A percentile compares a stretch with the other conserved stretches of the same genome.
phyloP scores from a whole-genome alignment of 176 grass and related monocot species.

The Zizania latifolia region DNA sequence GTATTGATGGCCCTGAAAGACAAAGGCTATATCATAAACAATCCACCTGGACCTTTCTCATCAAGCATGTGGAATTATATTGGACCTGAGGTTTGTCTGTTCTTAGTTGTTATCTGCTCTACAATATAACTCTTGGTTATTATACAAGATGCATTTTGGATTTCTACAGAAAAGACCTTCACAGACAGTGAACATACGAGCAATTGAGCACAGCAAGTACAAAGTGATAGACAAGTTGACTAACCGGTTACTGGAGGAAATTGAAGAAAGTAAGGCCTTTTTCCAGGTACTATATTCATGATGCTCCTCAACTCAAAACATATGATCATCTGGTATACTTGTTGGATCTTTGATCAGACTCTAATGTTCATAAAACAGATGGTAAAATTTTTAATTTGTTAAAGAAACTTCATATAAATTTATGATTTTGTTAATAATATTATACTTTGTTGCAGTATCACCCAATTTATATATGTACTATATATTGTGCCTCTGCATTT shows the following conservation, averaged over 20 bases:
- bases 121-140: background rate
- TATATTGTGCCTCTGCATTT: background rate
- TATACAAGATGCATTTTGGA: slow-evolving; percentile 13
- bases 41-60: slow-evolving; percentile 56
- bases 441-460: background rate
- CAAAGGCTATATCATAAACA: slow-evolving; percentile 60
- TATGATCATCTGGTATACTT: background rate
- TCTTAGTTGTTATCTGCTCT: slow-evolving; percentile 1
- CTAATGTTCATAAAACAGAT: background rate
- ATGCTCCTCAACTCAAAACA: background rate
- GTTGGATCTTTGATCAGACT: background rate
- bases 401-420: background rate
- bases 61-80: slow-evolving; percentile 80
- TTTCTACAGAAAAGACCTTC: slow-evolving; percentile 76
- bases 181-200: slow-evolving; percentile 58
- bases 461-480: background rate
- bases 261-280: slow-evolving; percentile 93
- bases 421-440: background rate
- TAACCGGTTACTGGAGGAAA: slow-evolving; percentile 73
- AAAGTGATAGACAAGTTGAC: slow-evolving; percentile 58
- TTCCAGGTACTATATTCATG: slow-evolving; percentile 59
- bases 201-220: slow-evolving; percentile 81
- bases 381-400: slow-evolving; percentile 5
- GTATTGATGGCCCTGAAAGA: slow-evolving; percentile 50
- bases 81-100: slow-evolving; percentile 64